A percentile compares a stretch with the other conserved stretches of the same genome.
These are phyloP conservation scores for Penicillium waksmanii DNA, from an alignment of 495 filamentous ascomycete species.

Conservation along the genomic window DNA sequence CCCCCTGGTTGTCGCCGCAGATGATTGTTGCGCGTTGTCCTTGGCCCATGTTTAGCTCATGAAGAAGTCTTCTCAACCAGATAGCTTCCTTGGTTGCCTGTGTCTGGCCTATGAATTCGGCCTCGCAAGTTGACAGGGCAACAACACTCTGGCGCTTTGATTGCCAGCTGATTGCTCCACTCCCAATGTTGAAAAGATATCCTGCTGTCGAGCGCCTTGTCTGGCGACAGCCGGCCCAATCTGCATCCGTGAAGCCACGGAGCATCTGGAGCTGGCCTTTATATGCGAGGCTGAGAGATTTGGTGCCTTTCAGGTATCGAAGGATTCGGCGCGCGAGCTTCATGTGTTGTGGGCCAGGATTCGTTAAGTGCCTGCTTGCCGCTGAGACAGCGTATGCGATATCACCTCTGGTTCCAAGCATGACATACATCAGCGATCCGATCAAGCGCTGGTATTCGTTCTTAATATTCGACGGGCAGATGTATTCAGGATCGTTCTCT, in stretches of 20 bases:
- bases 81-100: constrained; percentile 45
- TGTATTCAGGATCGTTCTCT: constrained; percentile 16
- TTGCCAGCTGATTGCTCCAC: constrained; percentile 41
- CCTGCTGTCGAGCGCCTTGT: constrained; percentile 36
- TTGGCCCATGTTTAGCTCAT: constrained; percentile 26
- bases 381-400: constrained; percentile 24
- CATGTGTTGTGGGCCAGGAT: constrained; percentile 24
- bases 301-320: constrained; percentile 29
- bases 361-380: constrained; percentile 21
- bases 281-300: constrained; percentile 21
- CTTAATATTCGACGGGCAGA: constrained; percentile 10
- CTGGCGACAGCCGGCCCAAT: constrained; percentile 27
- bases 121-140: constrained; percentile 41
- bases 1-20: constrained; percentile 33
- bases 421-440: constrained; percentile 30
- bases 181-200: constrained; percentile 42
- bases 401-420: constrained; percentile 27
- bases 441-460: constrained; percentile 23
- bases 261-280: constrained; percentile 22
- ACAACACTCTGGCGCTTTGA: constrained; percentile 40
- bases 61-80: constrained; percentile 38
- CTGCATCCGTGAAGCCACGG: constrained; percentile 28
- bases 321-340: constrained; percentile 25
- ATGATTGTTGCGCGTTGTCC: not conserved
- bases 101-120: constrained; percentile 41